Evolutionary conservation across 441 rosid genomes (phyloP), one percentile per base, ranked within the genome.

Genomic region (Breynia disticha): DNA sequence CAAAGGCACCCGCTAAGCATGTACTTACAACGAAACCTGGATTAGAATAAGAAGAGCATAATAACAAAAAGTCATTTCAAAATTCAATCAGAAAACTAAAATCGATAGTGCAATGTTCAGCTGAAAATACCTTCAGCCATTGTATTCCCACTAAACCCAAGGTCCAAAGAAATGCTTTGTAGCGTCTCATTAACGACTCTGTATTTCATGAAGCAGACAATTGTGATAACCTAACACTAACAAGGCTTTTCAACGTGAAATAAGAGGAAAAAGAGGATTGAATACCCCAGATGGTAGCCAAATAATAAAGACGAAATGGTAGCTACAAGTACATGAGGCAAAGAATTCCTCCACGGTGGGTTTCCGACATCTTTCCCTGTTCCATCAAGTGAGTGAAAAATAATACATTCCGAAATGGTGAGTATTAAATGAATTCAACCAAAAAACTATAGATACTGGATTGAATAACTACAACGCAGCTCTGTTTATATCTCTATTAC

Each of bases 1-100:
- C 19, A 56, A 88, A 86, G 63, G 95, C 98, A 49, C 98, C 98
- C 16, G 86, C 98, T 68, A 93, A 76, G 66, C 96, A 86, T 28
- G 80, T 83, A 73, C 99, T 89, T 56, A 93, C 99, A 53, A 86
- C 97, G 28, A 93, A 76, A 67, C 99, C 97, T 64, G 69, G 82
- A 57, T 64, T 37, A 58, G 15, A 48, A 28, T 38, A 22, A 1
- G 48, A 51, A 21, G 13, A 46, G 16, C 43, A 50, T n/a, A n/a
- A 50, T 16, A 50, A 62, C n/a, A n/a, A 43, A 53, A 16, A 50
- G 54, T 5, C 20, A 55, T 35, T 16, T 45, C 43, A 18, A 7
- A 62, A 19, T 7, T 7, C 12, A 50, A 19, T 41, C 4, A 24
- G 46, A 16, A 50, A 39, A 38, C 20, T 38, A 38, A 12, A 44